Conservation (phyloP, 805 yeast species). For the Ogataea pilisensis region DNA sequence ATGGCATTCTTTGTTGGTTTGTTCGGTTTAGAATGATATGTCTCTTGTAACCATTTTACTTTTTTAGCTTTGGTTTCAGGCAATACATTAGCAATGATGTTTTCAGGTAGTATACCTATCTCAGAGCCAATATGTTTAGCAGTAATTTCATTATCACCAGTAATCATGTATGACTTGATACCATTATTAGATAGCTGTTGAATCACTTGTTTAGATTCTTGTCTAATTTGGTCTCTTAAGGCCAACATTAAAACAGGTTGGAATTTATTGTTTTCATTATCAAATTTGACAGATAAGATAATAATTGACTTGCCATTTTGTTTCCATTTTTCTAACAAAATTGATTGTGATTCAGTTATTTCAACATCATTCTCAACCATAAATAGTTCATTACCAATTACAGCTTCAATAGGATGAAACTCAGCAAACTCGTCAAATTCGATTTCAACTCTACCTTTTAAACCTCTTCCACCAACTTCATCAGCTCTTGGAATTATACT, state of each 20-base stretch:
- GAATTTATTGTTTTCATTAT: slow-evolving; percentile 27
- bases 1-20: slow-evolving; percentile 24
- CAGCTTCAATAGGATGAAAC: slow-evolving; percentile 31
- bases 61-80: slow-evolving; percentile 70
- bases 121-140: slow-evolving; percentile 64
- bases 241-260: slow-evolving; percentile 47
- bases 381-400: slow-evolving; percentile 59
- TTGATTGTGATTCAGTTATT: slow-evolving; percentile 33
- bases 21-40: slow-evolving; percentile 26
- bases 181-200: slow-evolving; percentile 35
- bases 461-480: slow-evolving; percentile 59
- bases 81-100: slow-evolving; percentile 65
- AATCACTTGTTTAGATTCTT: slow-evolving; percentile 54
- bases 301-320: slow-evolving; percentile 60
- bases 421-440: slow-evolving; percentile 16
- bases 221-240: slow-evolving; percentile 56
- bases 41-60: slow-evolving; percentile 50
- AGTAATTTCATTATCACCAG: slow-evolving; percentile 68
- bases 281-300: slow-evolving; percentile 42
- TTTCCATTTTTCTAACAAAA: slow-evolving; percentile 51
- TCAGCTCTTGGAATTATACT: slow-evolving; percentile 44
- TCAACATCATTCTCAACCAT: slow-evolving; percentile 44
- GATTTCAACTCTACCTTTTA: slow-evolving; percentile 40
- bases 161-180: slow-evolving; percentile 68
- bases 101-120: slow-evolving; percentile 48